Percentiles rank a stretch among this genome's conserved stretches.
Evolutionary conservation across 2,329 filamentous ascomycete species (phyloP).

Genomic region (Talaromyces albobiverticillius): DNA sequence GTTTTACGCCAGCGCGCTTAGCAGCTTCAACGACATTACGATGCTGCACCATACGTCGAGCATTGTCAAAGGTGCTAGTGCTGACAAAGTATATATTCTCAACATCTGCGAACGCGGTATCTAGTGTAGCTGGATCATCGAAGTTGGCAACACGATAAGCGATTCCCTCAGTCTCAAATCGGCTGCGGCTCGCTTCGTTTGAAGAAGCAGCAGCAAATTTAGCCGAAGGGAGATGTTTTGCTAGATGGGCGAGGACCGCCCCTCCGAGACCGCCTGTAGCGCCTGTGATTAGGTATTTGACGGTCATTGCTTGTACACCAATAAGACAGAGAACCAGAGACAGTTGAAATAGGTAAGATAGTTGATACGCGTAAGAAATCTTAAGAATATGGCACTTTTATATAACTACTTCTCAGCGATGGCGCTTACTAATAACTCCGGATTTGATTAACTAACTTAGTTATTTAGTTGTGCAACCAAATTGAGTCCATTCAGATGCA

Average conservation of each 20-base stretch:
- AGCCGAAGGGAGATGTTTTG: conserved; percentile 35
- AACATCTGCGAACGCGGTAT: conserved; percentile 49
- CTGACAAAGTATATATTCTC: conserved; percentile 59
- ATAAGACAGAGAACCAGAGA: too few relatives aligned
- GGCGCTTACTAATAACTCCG: too few relatives aligned
- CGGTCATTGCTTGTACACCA: conserved; percentile 22
- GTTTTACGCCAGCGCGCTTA: conserved; percentile 48
- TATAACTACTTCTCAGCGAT: too few relatives aligned
- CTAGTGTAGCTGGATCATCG: conserved; percentile 46
- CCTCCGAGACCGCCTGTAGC: conserved; percentile 37
- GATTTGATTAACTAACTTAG: too few relatives aligned
- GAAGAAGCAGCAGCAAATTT: conserved; percentile 52
- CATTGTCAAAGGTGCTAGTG: conserved; percentile 49
- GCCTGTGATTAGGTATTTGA: conserved; percentile 39
- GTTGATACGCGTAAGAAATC: too few relatives aligned
- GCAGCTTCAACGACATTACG: conserved; percentile 54
- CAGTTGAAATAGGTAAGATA: too few relatives aligned
- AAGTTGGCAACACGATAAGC: conserved; percentile 53
- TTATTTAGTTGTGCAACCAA: too few relatives aligned
- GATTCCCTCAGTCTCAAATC: conserved; percentile 43
- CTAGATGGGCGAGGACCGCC: conserved; percentile 31
- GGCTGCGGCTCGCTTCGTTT: conserved; percentile 39
- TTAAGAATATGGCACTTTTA: too few relatives aligned
- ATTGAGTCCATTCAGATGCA: too few relatives aligned
- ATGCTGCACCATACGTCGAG: conserved; percentile 48